Base-by-base conservation (phyloP, 2,329 filamentous ascomycete species). In the Diaporthe amygdali region DNA sequence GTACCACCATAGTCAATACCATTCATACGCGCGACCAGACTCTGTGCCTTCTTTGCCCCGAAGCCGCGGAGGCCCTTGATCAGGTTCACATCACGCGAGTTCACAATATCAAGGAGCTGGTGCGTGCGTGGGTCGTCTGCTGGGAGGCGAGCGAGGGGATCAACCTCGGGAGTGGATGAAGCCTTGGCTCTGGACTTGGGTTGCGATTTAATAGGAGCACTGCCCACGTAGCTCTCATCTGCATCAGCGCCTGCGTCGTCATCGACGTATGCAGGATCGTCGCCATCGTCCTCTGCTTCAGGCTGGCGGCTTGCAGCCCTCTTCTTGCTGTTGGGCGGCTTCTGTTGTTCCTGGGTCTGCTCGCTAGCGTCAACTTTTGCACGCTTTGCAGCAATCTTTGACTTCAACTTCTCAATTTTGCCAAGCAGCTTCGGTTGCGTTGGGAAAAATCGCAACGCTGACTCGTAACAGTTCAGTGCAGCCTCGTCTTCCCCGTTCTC, bases 371-470 rank as follows among this genome's bases (percentile, higher is more conserved):
- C 41, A 10, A 46, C 7, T 3, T n/a, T 32, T 39, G 69, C 68
- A 56, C 75, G 69, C 52, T 74, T 37, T 9, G 72, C 74, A 0
- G 79, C 82, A 69, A 93, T 79, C 74, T 89, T 87, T 1, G 84
- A 82, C 75, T 85, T 85, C 69, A 94, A 78, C 74, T 87, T 87
- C 64, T 90, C 87, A 74, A 94, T 94, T 84, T 94, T 93, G 77
- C 88, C 86, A 39, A 91, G 76, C 39, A 95, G 85, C 82, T 96
- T 97, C 61, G 90, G 87, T 79, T 98, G 96, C 1, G 91, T 91
- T 0, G 95, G 95, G 76, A 98, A 98, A 81, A 90, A 96, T 0
- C 94, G 93, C 66, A 94, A 83, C 0, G 96, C 96, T 74, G 94
- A 85, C 79, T 96, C 92, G 78, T 97, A 98, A 90, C 96, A 96